These are phyloP conservation scores for Gilbertella persicaria DNA, from an alignment of 371 early-diverging fungal species.

Conservation along the genomic window DNA sequence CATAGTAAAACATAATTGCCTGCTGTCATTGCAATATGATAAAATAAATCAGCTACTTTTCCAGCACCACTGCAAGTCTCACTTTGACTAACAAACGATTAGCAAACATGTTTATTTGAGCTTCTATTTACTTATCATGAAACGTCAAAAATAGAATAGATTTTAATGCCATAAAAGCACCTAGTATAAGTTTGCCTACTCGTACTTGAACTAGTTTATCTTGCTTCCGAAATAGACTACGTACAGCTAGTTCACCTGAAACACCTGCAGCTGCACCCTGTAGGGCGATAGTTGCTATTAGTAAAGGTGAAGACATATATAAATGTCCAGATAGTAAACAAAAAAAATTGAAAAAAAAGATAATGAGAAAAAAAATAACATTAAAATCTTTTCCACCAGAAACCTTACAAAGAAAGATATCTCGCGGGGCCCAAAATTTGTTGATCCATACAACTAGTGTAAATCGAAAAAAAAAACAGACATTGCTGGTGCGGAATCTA, in stretches of 20 bases:
- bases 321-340: too few species aligned
- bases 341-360: too few species aligned
- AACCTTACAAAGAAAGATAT: too few species aligned
- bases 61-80: slow-evolving; percentile 20
- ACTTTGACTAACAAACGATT: slow-evolving; percentile 15
- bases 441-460: too few species aligned
- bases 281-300: slow-evolving; percentile 25
- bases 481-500: too few species aligned
- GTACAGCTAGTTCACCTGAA: slow-evolving; percentile 20
- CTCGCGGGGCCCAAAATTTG: too few species aligned
- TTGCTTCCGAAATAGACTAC: slow-evolving; percentile 14
- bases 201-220: slow-evolving; percentile 15
- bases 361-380: too few species aligned
- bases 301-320: slow-evolving; percentile 20
- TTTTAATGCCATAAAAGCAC: slow-evolving; percentile 24
- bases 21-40: slow-evolving; percentile 40
- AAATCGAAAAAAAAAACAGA: too few species aligned
- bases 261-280: slow-evolving; percentile 24
- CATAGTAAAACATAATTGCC: slow-evolving; percentile 32
- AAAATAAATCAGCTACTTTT: slow-evolving; percentile 35
- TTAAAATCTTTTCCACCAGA: too few species aligned
- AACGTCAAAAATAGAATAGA: slow-evolving; percentile 20
- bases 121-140: slow-evolving; percentile 15
- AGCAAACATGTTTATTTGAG: too few species aligned
- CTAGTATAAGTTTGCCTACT: slow-evolving; percentile 22